Base-by-base conservation (phyloP, 2,329 filamentous ascomycete genomes). In the Madurella fahalii region DNA sequence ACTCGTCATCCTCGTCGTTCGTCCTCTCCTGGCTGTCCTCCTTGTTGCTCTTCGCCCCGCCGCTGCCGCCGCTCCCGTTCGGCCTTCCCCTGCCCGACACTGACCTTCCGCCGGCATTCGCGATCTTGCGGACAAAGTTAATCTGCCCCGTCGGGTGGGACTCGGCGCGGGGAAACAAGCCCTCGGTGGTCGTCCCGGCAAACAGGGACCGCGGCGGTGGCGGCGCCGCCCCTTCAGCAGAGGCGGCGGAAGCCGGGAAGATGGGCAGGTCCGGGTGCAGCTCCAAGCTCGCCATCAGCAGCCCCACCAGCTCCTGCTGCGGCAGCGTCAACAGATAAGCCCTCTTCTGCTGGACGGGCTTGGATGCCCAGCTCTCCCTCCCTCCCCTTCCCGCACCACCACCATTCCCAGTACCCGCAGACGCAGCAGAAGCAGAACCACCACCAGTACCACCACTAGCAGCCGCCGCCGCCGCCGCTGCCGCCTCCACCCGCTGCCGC, bases 181-280 rank as follows among this genome's bases (percentile, higher is more conserved):
- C 54, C 9, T 60, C 66, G 9, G 59, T 58, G 1, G 61, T 59
- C 5, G 68, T 54, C 2, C 66, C 65, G 17, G 67, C 63, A 50
- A 65, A 68, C 37, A 67, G 61, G 37, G 68, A 65, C 49, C 57
- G 45, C 54, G 64, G 48, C 56, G 37, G 47, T 2, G 34, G 37
- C 47, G 48, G 11, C 49, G 30, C n/a, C 18, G 17, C 15, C 39
- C 17, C 31, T n/a, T n/a, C n/a, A 12, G 18, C 37, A 7, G 40
- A 40, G 8, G 46, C 44, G 12, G 18, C 15, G 5, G 58, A 30
- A 4, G 45, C 52, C 15, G 63, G 63, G 25, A 89, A 90, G 50
- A 91, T 74, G 5, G 85, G 81, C 5, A 91, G 72, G 50, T 84
- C 78, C 2, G 87, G 85, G 57, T 87, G 77, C 2, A 81, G 69